Evolutionary conservation across 106 monocot genomes (phyloP).

Genomic region (Hemerocallis citrina): DNA sequence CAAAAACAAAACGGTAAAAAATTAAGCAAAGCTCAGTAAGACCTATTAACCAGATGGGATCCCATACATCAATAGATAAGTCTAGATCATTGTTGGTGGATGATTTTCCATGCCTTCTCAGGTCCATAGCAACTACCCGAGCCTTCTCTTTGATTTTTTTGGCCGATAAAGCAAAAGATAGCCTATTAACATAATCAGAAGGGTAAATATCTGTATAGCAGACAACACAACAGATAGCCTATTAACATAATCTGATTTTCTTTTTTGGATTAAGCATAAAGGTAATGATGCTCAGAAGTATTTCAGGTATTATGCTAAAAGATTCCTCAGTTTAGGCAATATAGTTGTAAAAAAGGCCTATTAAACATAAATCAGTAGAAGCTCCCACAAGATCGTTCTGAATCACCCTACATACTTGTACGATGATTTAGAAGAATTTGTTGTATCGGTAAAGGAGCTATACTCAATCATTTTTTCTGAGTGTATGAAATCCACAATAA

Average conservation of each 20-base stretch:
- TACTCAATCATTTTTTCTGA: too few relatives aligned
- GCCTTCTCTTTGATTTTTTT: constrained; percentile 88
- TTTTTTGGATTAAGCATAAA: constrained; percentile 3
- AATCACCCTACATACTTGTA: too few relatives aligned
- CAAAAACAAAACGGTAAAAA: not conserved
- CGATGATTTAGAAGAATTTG: too few relatives aligned
- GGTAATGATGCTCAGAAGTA: too few relatives aligned
- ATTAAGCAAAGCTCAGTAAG: not conserved
- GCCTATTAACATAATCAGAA: constrained; percentile 32
- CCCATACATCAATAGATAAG: constrained; percentile 74
- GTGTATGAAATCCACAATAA: too few relatives aligned
- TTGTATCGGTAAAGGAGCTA: too few relatives aligned
- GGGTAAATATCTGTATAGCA: not conserved
- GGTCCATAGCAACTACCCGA: constrained; percentile 80
- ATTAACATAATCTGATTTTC: not conserved
- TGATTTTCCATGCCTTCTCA: constrained; percentile 93
- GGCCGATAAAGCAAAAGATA: constrained; percentile 92
- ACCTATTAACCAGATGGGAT: not conserved
- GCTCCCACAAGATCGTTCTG: too few relatives aligned
- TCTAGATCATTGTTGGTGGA: constrained; percentile 73
- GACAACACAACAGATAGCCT: not conserved
- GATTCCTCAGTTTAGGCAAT: too few relatives aligned
- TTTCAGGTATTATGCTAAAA: too few relatives aligned
- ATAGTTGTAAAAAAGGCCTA: too few relatives aligned
- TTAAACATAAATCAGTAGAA: too few relatives aligned